A percentile compares a stretch with the other conserved stretches of the same genome.
These are phyloP conservation scores for Aspergillus melleus DNA, from an alignment of 2,329 filamentous ascomycete genomes.

Conservation along the genomic window DNA sequence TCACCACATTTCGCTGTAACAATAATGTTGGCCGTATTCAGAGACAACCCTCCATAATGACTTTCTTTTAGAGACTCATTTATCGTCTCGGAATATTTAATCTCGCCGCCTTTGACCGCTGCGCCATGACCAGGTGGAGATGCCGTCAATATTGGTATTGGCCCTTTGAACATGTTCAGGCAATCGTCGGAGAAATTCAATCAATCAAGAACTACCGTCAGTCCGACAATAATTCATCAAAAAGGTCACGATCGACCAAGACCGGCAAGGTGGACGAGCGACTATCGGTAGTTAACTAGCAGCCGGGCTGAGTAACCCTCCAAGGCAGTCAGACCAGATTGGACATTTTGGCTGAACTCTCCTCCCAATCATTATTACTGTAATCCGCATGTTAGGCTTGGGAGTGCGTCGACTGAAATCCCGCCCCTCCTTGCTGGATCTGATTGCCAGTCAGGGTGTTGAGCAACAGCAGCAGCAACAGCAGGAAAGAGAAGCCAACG, in stretches of 20 bases:
- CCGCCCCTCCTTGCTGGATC: slow-evolving; percentile 63
- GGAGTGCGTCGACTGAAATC: slow-evolving; percentile 57
- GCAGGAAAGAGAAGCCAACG: not conserved
- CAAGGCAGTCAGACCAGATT: not conserved
- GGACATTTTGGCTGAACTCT: not conserved
- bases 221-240: too few relatives aligned
- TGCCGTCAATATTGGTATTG: not conserved
- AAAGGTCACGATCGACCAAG: too few relatives aligned
- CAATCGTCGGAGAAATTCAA: too few relatives aligned
- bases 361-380: not conserved
- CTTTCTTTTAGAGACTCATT: too few relatives aligned
- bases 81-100: not conserved
- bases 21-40: too few relatives aligned
- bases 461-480: slow-evolving; percentile 5
- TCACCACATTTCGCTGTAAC: too few relatives aligned
- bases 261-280: too few relatives aligned
- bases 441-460: slow-evolving; percentile 44
- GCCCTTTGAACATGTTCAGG: too few relatives aligned
- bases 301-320: not conserved
- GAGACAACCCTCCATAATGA: too few relatives aligned
- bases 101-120: not conserved
- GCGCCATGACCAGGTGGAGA: not conserved
- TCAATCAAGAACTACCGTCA: too few relatives aligned
- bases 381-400: slow-evolving; percentile 55
- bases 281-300: not conserved